Conservation (phyloP, 306 rosid species). For the Cyclanthera cordifolia region DNA sequence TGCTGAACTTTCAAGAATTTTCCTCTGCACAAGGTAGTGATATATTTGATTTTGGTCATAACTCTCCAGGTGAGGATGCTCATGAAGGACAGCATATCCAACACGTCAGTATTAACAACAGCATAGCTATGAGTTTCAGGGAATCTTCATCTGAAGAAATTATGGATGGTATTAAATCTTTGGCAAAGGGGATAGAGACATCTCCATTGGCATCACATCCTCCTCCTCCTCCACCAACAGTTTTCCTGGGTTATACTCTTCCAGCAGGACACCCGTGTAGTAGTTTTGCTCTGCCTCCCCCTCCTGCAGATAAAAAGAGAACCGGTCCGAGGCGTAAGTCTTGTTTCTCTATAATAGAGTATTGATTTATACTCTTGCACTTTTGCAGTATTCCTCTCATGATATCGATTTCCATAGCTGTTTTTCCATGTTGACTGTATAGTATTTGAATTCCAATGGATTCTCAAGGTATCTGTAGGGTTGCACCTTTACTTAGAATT, state of each 20-base stretch:
- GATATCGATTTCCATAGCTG: not conserved
- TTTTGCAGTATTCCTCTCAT: not conserved
- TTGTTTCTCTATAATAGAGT: not conserved
- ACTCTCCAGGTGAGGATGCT: conserved; percentile 47
- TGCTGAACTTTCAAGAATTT: not conserved
- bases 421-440: not conserved
- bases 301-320: conserved; percentile 84
- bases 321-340: conserved; percentile 85
- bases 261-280: conserved; percentile 83
- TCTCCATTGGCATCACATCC: conserved; percentile 29
- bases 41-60: conserved; percentile 17
- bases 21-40: conserved; percentile 11
- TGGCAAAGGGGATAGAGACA: conserved; percentile 2
- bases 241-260: conserved; percentile 75
- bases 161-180: conserved; percentile 20
- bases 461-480: not conserved
- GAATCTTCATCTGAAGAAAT: conserved; percentile 13
- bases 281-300: conserved; percentile 72
- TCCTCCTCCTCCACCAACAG: conserved; percentile 47
- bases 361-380: not conserved
- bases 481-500: not conserved
- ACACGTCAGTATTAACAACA: conserved; percentile 27
- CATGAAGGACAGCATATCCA: conserved; percentile 15
- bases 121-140: conserved; percentile 17
- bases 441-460: not conserved